Evolutionary conservation across 164 flowering plant genomes (phyloP).

Genomic region (Chimonanthus praecox): DNA sequence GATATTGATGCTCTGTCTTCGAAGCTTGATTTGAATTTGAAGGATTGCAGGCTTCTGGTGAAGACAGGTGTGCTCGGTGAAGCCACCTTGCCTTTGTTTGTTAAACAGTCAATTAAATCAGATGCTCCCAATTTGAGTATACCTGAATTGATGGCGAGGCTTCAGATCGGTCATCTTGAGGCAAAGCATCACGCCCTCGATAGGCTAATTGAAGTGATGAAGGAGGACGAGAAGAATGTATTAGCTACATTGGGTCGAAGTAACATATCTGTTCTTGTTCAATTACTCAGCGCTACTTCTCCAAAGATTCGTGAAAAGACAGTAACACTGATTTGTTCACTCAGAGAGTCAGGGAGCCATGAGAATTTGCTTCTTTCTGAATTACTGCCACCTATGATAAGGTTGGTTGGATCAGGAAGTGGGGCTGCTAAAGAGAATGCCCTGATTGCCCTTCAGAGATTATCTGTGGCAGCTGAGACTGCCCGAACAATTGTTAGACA

Average conservation of each 20-base stretch:
- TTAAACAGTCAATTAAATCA: conserved; percentile 27
- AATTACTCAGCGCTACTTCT: conserved; percentile 74
- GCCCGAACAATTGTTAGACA: conserved; percentile 77
- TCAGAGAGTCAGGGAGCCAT: conserved; percentile 73
- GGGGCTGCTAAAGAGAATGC: conserved; percentile 70
- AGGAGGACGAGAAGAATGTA: conserved; percentile 74
- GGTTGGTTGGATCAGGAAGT: conserved; percentile 78
- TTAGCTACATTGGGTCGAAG: conserved; percentile 58
- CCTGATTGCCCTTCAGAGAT: conserved; percentile 63
- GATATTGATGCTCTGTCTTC: conserved; percentile 72
- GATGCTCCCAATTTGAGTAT: conserved; percentile 30
- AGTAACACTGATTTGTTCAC: conserved; percentile 56
- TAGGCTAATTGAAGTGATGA: conserved; percentile 56
- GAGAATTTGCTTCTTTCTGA: conserved; percentile 87
- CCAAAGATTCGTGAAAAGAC: conserved; percentile 78
- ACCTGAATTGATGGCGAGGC: conserved; percentile 77
- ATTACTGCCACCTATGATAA: conserved; percentile 74
- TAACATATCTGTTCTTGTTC: conserved; percentile 70
- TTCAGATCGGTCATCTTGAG: conserved; percentile 90
- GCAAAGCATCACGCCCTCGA: conserved; percentile 80
- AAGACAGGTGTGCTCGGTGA: conserved; percentile 90
- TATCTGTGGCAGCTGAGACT: conserved; percentile 67
- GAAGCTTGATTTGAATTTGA: conserved; percentile 71
- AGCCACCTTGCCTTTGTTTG: conserved; percentile 41
- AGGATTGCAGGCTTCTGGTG: conserved; percentile 71